phyloP scores from a whole-genome alignment of 73 alveolate species.

The Durusdinium trenchii region DNA sequence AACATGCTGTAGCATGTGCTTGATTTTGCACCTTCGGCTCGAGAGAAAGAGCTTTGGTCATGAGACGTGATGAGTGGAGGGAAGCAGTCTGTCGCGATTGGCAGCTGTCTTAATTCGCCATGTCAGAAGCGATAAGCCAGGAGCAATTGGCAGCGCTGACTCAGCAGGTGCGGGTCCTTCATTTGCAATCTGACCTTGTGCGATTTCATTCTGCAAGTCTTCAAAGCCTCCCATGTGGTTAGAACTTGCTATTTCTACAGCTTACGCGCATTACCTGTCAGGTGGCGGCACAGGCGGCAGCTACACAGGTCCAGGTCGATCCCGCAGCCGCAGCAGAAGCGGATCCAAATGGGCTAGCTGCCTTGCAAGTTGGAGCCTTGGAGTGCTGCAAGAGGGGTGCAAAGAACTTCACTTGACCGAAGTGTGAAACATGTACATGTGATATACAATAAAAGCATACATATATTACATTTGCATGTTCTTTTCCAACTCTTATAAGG shows the following conservation, averaged over 20 bases:
- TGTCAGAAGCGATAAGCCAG: neutral
- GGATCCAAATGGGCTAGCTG: conserved; percentile 14
- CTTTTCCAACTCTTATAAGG: too few relatives aligned
- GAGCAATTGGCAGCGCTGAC: neutral
- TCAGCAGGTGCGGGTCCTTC: neutral
- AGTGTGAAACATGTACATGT: too few relatives aligned
- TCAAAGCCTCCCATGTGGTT: too few relatives aligned
- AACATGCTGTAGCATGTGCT: too few relatives aligned
- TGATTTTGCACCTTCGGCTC: conserved; percentile 5
- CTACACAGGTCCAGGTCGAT: neutral
- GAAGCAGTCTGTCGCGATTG: neutral
- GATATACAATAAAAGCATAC: too few relatives aligned
- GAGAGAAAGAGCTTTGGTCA: neutral
- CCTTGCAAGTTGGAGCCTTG: neutral
- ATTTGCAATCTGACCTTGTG: neutral
- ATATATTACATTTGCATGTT: too few relatives aligned
- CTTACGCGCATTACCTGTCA: too few relatives aligned
- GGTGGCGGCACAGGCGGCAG: neutral
- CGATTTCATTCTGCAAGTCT: too few relatives aligned
- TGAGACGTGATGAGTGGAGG: conserved; percentile 20
- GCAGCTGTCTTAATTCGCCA: neutral
- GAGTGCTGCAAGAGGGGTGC: too few relatives aligned
- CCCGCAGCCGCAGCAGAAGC: conserved; percentile 35
- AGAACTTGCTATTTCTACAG: too few relatives aligned
- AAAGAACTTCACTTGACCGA: too few relatives aligned